Conservation (phyloP, 1,284 basidiomycete genomes). For the Chiua sp. region DNA sequence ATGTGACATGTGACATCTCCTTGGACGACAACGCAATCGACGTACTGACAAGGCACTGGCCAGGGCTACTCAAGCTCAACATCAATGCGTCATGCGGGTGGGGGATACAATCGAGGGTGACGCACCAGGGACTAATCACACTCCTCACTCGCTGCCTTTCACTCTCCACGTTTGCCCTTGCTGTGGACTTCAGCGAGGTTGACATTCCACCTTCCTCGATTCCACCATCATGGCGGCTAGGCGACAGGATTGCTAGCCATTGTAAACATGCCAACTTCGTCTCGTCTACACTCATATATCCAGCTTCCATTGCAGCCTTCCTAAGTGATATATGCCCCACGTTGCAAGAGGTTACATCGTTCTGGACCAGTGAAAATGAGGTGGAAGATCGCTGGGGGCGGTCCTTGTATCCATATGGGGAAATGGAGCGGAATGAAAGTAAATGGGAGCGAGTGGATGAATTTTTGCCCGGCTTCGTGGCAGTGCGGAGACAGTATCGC, state of each 20-base stretch:
- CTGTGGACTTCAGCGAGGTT: not conserved
- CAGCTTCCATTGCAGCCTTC: not conserved
- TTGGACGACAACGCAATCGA: not conserved
- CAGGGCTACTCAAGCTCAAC: not conserved
- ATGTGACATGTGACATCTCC: not conserved
- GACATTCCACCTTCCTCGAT: not conserved
- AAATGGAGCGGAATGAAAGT: too few relatives aligned
- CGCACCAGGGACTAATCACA: not conserved
- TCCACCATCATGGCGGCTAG: not conserved
- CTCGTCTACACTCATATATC: not conserved
- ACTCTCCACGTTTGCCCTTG: not conserved
- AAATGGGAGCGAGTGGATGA: too few relatives aligned
- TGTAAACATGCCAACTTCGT: not conserved
- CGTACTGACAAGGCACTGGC: not conserved
- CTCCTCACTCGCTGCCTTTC: not conserved
- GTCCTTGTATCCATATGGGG: too few relatives aligned
- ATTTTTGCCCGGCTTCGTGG: too few relatives aligned
- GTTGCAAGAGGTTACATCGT: not conserved
- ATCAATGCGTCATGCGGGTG: not conserved
- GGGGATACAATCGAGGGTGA: not conserved
- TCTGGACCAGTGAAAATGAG: too few relatives aligned
- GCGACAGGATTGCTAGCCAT: not conserved
- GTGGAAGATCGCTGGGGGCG: too few relatives aligned
- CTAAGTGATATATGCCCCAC: not conserved
- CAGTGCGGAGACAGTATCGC: too few relatives aligned